phyloP scores from a whole-genome alignment of 2,329 filamentous ascomycete genomes.

The Onygenales sp. region DNA sequence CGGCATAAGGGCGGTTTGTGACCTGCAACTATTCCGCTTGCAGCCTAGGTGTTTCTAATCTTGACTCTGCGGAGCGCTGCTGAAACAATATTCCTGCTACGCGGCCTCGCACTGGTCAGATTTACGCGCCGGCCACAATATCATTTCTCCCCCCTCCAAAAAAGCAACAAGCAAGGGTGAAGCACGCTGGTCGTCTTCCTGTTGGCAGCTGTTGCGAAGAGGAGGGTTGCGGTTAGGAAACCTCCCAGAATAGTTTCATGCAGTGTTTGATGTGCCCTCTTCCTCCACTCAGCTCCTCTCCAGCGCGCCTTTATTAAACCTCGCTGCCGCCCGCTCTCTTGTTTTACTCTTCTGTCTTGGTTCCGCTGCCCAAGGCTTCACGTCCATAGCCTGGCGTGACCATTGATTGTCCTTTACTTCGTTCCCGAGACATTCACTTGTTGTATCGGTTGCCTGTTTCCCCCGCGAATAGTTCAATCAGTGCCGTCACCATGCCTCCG shows the following conservation, averaged over 20 bases:
- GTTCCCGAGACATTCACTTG: conserved; percentile 5
- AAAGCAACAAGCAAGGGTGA: not conserved
- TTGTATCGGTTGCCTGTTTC: not conserved
- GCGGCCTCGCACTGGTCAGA: conserved; percentile 1
- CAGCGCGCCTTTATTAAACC: not conserved
- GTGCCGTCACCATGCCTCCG: conserved; percentile 1
- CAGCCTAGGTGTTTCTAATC: conserved; percentile 11
- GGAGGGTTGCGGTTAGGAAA: not conserved
- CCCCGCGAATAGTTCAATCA: not conserved
- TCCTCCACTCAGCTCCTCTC: not conserved
- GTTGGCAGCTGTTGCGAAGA: not conserved
- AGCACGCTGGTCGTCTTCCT: conserved; percentile 3
- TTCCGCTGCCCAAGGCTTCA: conserved; percentile 1
- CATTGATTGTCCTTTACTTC: conserved; percentile 1
- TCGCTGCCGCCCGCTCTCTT: not conserved
- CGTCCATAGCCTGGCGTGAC: conserved; percentile 1
- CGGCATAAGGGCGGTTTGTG: not conserved
- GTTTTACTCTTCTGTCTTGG: not conserved
- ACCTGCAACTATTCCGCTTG: conserved; percentile 5
- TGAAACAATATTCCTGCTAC: not conserved
- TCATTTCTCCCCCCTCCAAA: not conserved
- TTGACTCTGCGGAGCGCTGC: conserved; percentile 1
- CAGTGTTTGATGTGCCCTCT: not conserved
- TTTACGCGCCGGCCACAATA: conserved; percentile 3
- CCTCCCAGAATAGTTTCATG: not conserved